A percentile compares a stretch with the other conserved stretches of the same genome.
Evolutionary conservation across 139 green algal genomes (phyloP).

Genomic region (Pleodorina starrii): DNA sequence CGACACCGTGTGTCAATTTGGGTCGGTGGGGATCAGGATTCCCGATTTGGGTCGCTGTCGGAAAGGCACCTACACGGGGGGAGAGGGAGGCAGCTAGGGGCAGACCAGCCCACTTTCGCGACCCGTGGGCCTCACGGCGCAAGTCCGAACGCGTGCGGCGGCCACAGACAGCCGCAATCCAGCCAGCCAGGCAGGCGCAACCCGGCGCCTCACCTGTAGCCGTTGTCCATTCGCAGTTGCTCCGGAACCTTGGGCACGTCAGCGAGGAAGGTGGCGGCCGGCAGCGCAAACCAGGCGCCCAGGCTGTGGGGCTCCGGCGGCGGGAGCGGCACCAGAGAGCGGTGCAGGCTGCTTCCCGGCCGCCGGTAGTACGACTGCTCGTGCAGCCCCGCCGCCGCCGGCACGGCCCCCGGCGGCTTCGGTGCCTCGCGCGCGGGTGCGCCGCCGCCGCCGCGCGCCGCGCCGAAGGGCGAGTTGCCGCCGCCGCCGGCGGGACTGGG

Average conservation of each 20-base stretch:
- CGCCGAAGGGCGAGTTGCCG: too few relatives aligned
- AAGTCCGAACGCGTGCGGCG: too few relatives aligned
- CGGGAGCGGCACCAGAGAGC: conserved; percentile 23
- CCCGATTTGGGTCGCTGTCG: too few relatives aligned
- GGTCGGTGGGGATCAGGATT: too few relatives aligned
- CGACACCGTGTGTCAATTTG: too few relatives aligned
- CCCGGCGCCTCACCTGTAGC: conserved; percentile 9
- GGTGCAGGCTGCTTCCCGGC: conserved; percentile 30
- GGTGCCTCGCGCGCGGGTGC: neutral
- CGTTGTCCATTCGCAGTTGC: conserved; percentile 31
- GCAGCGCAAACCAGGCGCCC: conserved; percentile 41
- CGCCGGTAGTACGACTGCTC: conserved; percentile 26
- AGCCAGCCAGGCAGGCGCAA: neutral
- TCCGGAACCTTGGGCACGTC: conserved; percentile 17
- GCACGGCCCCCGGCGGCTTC: too few relatives aligned
- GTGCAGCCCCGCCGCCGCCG: neutral
- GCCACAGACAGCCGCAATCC: too few relatives aligned
- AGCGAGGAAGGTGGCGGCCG: conserved; percentile 28
- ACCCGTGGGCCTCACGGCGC: too few relatives aligned
- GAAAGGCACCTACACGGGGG: too few relatives aligned
- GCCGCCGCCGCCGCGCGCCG: neutral
- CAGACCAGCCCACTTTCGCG: too few relatives aligned
- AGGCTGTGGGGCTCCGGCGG: conserved; percentile 29
- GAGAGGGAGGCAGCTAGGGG: too few relatives aligned
- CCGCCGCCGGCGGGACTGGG: too few relatives aligned